phyloP scores from a whole-genome alignment of 495 filamentous ascomycete species.

The Aspergillus affinis region DNA sequence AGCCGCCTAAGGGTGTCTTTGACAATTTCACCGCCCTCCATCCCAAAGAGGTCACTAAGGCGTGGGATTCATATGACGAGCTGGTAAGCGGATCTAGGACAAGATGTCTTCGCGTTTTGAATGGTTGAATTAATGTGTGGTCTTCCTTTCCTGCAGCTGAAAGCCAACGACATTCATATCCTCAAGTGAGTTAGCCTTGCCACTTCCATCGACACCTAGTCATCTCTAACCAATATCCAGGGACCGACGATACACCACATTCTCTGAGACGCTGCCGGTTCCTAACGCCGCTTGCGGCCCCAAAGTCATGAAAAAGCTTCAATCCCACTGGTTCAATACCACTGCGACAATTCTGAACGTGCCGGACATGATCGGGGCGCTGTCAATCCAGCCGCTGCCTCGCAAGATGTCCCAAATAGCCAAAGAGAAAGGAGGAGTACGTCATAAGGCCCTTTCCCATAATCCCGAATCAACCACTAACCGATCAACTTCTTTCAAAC shows the following conservation, averaged over 20 bases:
- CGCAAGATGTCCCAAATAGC: constrained; percentile 47
- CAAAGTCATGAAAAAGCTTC: constrained; percentile 46
- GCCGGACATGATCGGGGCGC: constrained; percentile 47
- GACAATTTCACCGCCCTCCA: constrained; percentile 53
- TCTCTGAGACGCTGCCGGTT: constrained; percentile 57
- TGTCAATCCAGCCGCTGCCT: constrained; percentile 59
- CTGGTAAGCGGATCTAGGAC: constrained; percentile 26
- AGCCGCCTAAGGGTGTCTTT: constrained; percentile 55
- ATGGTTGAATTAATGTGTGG: no score
- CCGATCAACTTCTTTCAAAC: no score
- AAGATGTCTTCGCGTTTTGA: no score
- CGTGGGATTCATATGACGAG: constrained; percentile 53
- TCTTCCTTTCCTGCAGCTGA: constrained; percentile 21
- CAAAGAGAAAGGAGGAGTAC: constrained; percentile 45
- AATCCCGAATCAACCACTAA: background rate
- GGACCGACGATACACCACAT: constrained; percentile 53
- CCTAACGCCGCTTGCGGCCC: constrained; percentile 41
- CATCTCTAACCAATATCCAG: constrained; percentile 21
- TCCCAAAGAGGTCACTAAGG: constrained; percentile 47
- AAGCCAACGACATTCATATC: constrained; percentile 39
- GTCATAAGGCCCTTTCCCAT: constrained; percentile 1
- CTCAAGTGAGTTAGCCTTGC: constrained; percentile 27
- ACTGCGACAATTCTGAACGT: constrained; percentile 43
- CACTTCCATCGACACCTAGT: background rate
- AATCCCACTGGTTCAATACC: constrained; percentile 53